Evolutionary conservation across 371 early-diverging fungal species (phyloP), one percentile per base, ranked within the genome.

Genomic region (Apophysomyces elegans): DNA sequence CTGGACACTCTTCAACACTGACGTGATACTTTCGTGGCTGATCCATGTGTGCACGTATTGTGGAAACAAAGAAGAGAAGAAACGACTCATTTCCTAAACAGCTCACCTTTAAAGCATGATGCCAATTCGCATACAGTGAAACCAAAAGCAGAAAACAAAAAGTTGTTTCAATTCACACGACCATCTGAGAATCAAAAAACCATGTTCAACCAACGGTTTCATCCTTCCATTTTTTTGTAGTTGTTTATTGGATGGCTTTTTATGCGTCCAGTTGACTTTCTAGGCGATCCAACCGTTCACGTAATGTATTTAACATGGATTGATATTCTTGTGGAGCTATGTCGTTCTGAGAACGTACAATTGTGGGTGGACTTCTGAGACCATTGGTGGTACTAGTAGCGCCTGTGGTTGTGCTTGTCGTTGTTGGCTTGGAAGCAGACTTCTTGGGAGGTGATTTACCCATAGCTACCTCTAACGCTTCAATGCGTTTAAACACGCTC

Each of bases 291-390:
- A 50, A 50, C 16, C 54, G 54, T 50, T 50, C 54, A 9, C 54
- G 54, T 21, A 50, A 26, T 9, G 54, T 50, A 50, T 50, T 50
- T 21, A 50, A 21, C 54, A 50, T 50, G 8, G 54, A 21, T 11
- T 50, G 54, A 50, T 50, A 50, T 50, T 50, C 54, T 50, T 50
- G 54, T 50, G 54, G 54, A 21, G 54, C 68, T 21, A 72, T 72
- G 50, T 72, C 72, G 46, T 72, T 72, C 57, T 72, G 72, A 14
- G 72, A 72, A 39, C 72, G 68, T 37, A 72, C 72, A 60, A 72
- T 72, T 1, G 72, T 72, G 2, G 72, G 68, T 38, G 72, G 72
- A 14, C 65, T 65, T 50, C 39, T 39, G 47, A 39, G 63, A 5
- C 54, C 54, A 50, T 50, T 50, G 6, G 7, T 47, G 4, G 9